Evolutionary conservation across 2,329 filamentous ascomycete genomes (phyloP).

Genomic region (Dothistroma pini): DNA sequence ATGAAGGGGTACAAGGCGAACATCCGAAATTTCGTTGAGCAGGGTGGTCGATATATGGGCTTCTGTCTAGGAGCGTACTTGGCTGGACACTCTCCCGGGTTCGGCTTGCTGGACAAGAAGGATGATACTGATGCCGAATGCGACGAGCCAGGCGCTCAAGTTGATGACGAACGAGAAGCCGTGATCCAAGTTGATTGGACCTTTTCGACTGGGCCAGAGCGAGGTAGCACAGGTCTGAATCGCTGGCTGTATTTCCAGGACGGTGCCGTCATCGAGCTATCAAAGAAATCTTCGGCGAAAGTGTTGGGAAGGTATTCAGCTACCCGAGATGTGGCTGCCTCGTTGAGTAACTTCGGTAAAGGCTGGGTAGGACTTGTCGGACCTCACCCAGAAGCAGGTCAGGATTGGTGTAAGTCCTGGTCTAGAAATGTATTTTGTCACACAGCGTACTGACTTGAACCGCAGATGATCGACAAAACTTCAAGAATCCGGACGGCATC

Average conservation of each 20-base stretch:
- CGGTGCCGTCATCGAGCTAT: conserved; percentile 15
- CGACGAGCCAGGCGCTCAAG: conserved; percentile 13
- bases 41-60: conserved; percentile 24
- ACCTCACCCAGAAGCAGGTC: conserved; percentile 23
- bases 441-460: conserved; percentile 4
- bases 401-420: conserved; percentile 23
- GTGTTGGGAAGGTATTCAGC: conserved; percentile 23
- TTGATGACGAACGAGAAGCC: conserved; percentile 17
- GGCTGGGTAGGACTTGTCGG: conserved; percentile 24
- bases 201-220: conserved; percentile 14
- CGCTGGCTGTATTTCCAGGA: conserved; percentile 27
- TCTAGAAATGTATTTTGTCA: not conserved
- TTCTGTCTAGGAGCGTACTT: conserved; percentile 26
- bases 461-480: conserved; percentile 8
- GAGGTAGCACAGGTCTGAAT: conserved; percentile 13
- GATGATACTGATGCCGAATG: conserved; percentile 17
- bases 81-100: conserved; percentile 19
- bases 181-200: conserved; percentile 26
- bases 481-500: conserved; percentile 17
- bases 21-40: conserved; percentile 21
- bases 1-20: conserved; percentile 11
- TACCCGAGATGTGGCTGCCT: conserved; percentile 20
- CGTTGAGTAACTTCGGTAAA: conserved; percentile 17
- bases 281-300: conserved; percentile 10
- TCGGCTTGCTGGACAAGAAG: conserved; percentile 13